A percentile compares a stretch with the other conserved stretches of the same genome.
phyloP scores from a whole-genome alignment of 129 eudicot species.

The Chrysanthemum makinoi region DNA sequence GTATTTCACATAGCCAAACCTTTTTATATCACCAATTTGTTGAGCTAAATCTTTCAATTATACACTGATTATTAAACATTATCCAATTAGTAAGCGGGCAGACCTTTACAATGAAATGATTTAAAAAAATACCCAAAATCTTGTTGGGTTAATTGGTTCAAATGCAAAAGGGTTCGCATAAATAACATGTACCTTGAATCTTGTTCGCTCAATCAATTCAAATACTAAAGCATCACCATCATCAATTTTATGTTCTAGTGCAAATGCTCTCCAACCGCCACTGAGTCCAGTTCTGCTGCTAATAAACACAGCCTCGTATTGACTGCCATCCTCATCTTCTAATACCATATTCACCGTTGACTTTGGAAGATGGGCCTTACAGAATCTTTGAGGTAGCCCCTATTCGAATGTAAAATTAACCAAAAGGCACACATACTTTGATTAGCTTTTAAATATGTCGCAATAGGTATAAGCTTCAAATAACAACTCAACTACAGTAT shows the following conservation, averaged over 20 bases:
- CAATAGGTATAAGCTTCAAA: neutral
- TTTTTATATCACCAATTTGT: neutral
- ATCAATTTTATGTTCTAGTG: constrained; percentile 71
- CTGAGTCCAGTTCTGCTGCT: constrained; percentile 72
- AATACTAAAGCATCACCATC: constrained; percentile 92
- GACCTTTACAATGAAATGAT: too few relatives aligned
- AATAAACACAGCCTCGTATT: constrained; percentile 59
- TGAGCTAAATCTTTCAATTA: neutral
- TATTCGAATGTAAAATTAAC: constrained; percentile 17
- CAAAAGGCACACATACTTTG: neutral
- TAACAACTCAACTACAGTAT: neutral
- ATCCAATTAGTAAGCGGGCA: too few relatives aligned
- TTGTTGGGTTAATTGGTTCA: constrained; percentile 1
- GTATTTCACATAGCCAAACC: neutral
- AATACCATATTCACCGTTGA: constrained; percentile 47
- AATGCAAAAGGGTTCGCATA: constrained; percentile 2
- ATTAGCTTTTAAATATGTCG: neutral
- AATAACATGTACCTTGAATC: constrained; percentile 51
- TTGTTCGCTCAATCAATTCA: constrained; percentile 56
- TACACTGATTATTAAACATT: neutral
- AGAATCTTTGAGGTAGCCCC: constrained; percentile 72
- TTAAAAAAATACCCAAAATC: neutral
- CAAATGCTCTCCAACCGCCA: constrained; percentile 92
- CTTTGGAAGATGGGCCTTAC: constrained; percentile 64
- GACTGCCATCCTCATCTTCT: constrained; percentile 62